A percentile compares a stretch with the other conserved stretches of the same genome.
phyloP scores from a whole-genome alignment of 2,329 filamentous ascomycete species.

The Neonectria hederae region DNA sequence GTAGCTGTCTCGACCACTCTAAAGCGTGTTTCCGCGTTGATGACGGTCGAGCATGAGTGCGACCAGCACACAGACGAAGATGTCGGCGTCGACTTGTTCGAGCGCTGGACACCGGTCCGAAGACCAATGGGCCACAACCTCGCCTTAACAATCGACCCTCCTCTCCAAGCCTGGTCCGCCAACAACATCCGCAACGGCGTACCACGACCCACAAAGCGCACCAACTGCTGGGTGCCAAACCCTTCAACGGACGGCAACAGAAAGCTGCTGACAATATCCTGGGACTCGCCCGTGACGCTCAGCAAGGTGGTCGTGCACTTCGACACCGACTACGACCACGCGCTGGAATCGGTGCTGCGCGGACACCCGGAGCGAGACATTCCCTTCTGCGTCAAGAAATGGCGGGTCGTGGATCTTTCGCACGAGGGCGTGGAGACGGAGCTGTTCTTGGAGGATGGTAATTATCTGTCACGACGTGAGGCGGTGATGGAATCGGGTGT shows the following conservation, averaged over 20 bases:
- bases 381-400: slow-evolving; percentile 38
- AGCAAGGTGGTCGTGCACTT: slow-evolving; percentile 35
- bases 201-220: slow-evolving; percentile 36
- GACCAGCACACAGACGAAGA: slow-evolving; percentile 32
- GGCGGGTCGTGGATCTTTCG: slow-evolving; percentile 35
- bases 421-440: slow-evolving; percentile 26
- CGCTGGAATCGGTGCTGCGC: slow-evolving; percentile 38
- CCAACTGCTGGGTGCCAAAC: slow-evolving; percentile 36
- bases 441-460: slow-evolving; percentile 32
- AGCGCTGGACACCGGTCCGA: slow-evolving; percentile 41
- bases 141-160: slow-evolving; percentile 29
- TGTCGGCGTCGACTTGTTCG: slow-evolving; percentile 39
- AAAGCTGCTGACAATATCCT: slow-evolving; percentile 21
- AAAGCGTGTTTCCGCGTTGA: slow-evolving; percentile 32
- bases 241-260: neutral
- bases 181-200: slow-evolving; percentile 34
- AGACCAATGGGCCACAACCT: slow-evolving; percentile 40
- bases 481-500: slow-evolving; percentile 19
- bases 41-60: slow-evolving; percentile 41
- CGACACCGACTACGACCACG: slow-evolving; percentile 41
- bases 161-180: slow-evolving; percentile 28
- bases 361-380: slow-evolving; percentile 38
- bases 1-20: slow-evolving; percentile 34
- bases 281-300: slow-evolving; percentile 27
- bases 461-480: slow-evolving; percentile 34